A percentile compares a stretch with the other conserved stretches of the same genome.
Conservation (phyloP, 345 rosid genomes). For the Draba incana region DNA sequence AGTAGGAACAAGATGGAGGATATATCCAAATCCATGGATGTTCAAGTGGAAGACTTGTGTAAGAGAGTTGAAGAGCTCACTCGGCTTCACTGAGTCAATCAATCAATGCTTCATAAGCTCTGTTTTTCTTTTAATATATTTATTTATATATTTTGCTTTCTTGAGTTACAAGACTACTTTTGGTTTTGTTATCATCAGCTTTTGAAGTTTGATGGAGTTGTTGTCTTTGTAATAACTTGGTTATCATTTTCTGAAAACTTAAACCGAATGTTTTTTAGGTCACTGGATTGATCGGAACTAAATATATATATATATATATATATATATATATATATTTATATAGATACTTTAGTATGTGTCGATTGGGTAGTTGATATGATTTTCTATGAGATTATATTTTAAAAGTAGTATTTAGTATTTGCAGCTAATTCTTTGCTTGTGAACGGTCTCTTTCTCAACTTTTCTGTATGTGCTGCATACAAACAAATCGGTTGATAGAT, state of each 20-base stretch:
- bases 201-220: constrained; percentile 20
- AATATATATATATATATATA: too few species aligned
- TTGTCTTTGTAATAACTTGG: constrained; percentile 22
- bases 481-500: constrained; percentile 7
- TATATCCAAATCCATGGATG: constrained; percentile 66
- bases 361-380: not conserved
- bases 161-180: constrained; percentile 7
- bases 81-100: constrained; percentile 68
- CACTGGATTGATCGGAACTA: not conserved
- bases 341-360: not conserved
- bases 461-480: constrained; percentile 12
- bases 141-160: constrained; percentile 2
- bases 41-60: constrained; percentile 83
- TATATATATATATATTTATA: too few species aligned
- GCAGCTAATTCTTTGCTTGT: constrained; percentile 39
- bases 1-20: constrained; percentile 83
- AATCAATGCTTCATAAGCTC: constrained; percentile 13
- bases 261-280: not conserved
- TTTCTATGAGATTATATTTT: not conserved
- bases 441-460: constrained; percentile 30
- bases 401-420: not conserved
- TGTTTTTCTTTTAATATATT: not conserved
- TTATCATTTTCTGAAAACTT: constrained; percentile 10
- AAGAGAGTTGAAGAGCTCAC: constrained; percentile 94
- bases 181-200: constrained; percentile 23